Evolutionary conservation across 805 yeast species (phyloP).

Genomic region (Scheffersomyces spartinae): DNA sequence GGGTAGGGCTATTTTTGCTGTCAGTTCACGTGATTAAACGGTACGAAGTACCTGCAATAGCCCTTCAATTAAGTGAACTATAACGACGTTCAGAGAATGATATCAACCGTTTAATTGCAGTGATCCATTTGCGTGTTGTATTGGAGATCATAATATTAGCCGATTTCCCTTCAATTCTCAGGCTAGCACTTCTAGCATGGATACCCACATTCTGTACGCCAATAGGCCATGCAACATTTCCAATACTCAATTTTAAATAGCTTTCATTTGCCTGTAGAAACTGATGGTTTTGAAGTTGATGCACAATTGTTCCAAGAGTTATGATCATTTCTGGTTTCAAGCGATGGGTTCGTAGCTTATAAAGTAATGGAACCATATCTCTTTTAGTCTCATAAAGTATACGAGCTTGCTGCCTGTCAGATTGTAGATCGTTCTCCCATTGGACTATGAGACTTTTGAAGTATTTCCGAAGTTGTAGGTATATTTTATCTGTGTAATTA

Average conservation of each 20-base stretch:
- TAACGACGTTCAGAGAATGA: slow-evolving; percentile 44
- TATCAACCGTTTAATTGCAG: slow-evolving; percentile 63
- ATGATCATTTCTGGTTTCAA: slow-evolving; percentile 32
- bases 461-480: slow-evolving; percentile 35
- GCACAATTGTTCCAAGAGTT: slow-evolving; percentile 47
- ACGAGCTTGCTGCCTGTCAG: slow-evolving; percentile 1
- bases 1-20: too few species aligned
- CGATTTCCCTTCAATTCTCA: slow-evolving; percentile 34
- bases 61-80: too few species aligned
- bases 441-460: slow-evolving; percentile 30
- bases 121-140: slow-evolving; percentile 62
- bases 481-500: slow-evolving; percentile 20
- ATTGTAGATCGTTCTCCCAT: slow-evolving; percentile 23
- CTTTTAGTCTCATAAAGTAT: slow-evolving; percentile 23
- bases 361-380: slow-evolving; percentile 7
- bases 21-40: too few species aligned
- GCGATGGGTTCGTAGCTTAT: slow-evolving; percentile 26
- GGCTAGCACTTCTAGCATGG: slow-evolving; percentile 59
- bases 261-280: slow-evolving; percentile 48
- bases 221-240: slow-evolving; percentile 88
- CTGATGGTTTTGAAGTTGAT: slow-evolving; percentile 45
- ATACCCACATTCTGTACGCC: slow-evolving; percentile 75
- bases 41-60: too few species aligned
- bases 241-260: slow-evolving; percentile 68
- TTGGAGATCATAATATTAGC: slow-evolving; percentile 78